Base-by-base conservation (phyloP, 257 asterid species). In the Nicotiana obtusifolia region DNA sequence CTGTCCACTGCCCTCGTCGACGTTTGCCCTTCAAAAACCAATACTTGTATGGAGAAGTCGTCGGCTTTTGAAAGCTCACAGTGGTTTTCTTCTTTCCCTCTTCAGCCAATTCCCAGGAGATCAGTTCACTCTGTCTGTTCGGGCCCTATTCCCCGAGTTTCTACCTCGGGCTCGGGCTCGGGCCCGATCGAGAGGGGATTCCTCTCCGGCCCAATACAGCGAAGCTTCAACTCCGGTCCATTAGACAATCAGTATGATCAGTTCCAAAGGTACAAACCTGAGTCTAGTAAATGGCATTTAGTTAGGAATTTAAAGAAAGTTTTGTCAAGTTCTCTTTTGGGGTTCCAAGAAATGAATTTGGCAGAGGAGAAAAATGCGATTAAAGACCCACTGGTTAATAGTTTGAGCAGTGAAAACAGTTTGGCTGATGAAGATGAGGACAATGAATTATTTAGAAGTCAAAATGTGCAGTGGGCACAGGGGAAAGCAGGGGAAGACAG, bases 401-500 rank as follows among this genome's bases (percentile, higher is more conserved):
- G 10, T 59, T 33, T 92, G 82, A 93, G 97, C 68, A 92, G 93
- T 24, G 91, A 90, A 54, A 84, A 87, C 88, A 90, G 98, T 78
- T 85, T 90, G 73, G 84, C 84, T 22, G 97, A 92, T 61, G 87
- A 90, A 37, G 96, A 92, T 26, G 93, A 87, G 57, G 92, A 90
- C 4, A 84, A 88, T 16, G 95, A 90, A 19, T 89, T 95, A 1
- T 89, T 91, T 78, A 89, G 91, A 15, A 90, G 95, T 78, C 95
- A 87, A 82, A 95, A 90, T 67, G 90, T 94, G 79, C 99, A 94
- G 88, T 96, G 99, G 99, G 99, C 98, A 1, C 97, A 94, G 83
- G 98, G 99, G 4, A 96, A 96, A 77, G 97, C 99, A 1, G 99
- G 99, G 24, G 98, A 96, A 64, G 98, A 94, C 85, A 81, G 98